A percentile compares a stretch with the other conserved stretches of the same genome.
Conservation (phyloP, 2,329 filamentous ascomycete genomes). For the Paecilomyces niveus region DNA sequence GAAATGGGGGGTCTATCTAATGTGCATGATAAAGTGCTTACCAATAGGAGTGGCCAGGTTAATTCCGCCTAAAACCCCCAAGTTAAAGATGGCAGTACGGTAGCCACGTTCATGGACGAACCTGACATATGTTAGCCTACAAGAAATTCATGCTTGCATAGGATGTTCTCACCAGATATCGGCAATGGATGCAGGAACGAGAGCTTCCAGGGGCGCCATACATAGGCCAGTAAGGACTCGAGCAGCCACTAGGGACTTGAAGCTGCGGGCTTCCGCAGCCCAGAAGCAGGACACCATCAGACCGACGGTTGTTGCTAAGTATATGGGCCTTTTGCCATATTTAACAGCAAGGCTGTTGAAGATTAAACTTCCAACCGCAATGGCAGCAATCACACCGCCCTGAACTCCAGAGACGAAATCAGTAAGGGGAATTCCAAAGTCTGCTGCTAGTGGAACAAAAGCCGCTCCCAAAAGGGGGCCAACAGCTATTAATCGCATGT, state of each 20-base stretch:
- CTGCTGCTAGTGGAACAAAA: conserved; percentile 25
- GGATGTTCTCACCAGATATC: conserved; percentile 26
- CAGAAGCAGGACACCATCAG: conserved; percentile 30
- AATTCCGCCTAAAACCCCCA: conserved; percentile 36
- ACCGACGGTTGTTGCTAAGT: conserved; percentile 25
- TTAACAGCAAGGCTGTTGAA: conserved; percentile 32
- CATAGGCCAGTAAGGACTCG: conserved; percentile 29
- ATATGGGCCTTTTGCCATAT: conserved; percentile 32
- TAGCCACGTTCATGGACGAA: conserved; percentile 39
- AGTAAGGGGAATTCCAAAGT: conserved; percentile 23
- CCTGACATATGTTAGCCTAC: neutral
- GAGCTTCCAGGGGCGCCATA: conserved; percentile 34
- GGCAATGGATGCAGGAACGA: conserved; percentile 34
- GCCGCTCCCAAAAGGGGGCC: conserved; percentile 34
- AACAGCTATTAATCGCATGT: conserved; percentile 17
- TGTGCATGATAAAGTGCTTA: conserved; percentile 10
- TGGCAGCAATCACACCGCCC: conserved; percentile 27
- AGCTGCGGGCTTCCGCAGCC: conserved; percentile 23
- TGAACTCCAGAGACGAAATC: conserved; percentile 30
- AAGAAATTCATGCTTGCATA: neutral
- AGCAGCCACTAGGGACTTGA: conserved; percentile 23
- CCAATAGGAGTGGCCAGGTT: conserved; percentile 35
- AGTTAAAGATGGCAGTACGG: conserved; percentile 35
- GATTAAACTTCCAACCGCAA: conserved; percentile 29
- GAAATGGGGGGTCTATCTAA: neutral